A percentile compares a stretch with the other conserved stretches of the same genome.
phyloP scores from a whole-genome alignment of 163 green algal species.

The Scenedesmus sp. region DNA sequence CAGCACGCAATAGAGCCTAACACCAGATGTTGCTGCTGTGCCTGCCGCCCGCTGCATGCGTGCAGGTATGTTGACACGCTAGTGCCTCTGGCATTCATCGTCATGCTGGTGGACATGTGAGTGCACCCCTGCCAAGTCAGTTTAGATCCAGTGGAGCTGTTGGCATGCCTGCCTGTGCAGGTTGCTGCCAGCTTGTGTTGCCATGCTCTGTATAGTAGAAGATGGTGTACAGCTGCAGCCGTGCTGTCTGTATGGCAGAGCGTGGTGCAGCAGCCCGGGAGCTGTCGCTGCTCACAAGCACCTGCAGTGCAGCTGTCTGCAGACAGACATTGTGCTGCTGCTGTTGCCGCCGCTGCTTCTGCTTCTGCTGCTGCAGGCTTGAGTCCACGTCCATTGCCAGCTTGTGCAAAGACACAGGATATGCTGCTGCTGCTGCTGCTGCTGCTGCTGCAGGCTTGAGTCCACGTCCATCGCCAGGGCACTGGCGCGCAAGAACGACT shows the following conservation, averaged over 20 bases:
- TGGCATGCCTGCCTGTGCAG: no score
- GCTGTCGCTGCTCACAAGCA: no score
- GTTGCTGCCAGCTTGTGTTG: no score
- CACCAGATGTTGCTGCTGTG: neutral
- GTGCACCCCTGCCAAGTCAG: neutral
- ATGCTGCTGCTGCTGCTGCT: neutral
- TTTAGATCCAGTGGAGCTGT: no score
- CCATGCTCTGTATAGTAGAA: no score
- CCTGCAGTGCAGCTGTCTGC: no score
- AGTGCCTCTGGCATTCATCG: constrained; percentile 73
- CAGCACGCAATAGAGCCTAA: no score
- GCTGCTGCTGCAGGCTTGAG: constrained; percentile 53
- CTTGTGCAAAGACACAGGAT: neutral
- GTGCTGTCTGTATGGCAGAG: no score
- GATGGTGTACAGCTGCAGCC: no score
- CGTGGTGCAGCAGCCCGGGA: no score
- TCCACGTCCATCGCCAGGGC: constrained; percentile 65
- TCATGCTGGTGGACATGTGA: constrained; percentile 65
- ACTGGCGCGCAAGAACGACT: constrained; percentile 76
- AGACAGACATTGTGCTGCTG: neutral
- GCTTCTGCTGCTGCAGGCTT: no score
- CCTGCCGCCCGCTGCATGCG: no score
- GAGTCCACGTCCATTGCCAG: constrained; percentile 38
- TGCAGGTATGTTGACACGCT: constrained; percentile 65
- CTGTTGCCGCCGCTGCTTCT: neutral